Conservation (phyloP, 441 rosid species). For the Breynia disticha region DNA sequence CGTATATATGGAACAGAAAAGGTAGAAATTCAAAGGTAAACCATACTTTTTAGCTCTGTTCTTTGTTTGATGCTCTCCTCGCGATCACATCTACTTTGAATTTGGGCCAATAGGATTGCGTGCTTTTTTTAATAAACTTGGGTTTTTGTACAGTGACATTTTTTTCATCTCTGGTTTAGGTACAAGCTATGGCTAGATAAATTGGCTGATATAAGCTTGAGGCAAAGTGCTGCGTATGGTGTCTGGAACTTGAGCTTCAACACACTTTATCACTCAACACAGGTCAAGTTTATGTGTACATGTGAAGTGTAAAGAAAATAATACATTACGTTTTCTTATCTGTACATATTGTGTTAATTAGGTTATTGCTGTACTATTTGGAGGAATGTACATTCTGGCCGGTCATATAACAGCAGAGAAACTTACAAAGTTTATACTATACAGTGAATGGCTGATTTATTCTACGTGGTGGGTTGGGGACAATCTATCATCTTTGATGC, state of each 20-base stretch:
- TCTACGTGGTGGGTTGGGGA: slow-evolving; percentile 98
- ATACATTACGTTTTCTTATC: slow-evolving; percentile 9
- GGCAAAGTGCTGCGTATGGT: slow-evolving; percentile 97
- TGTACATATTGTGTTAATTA: slow-evolving; percentile 22
- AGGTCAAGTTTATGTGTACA: slow-evolving; percentile 34
- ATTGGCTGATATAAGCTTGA: slow-evolving; percentile 71
- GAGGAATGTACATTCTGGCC: slow-evolving; percentile 77
- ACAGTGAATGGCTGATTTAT: slow-evolving; percentile 94
- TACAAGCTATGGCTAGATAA: slow-evolving; percentile 71
- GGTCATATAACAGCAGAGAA: slow-evolving; percentile 88
- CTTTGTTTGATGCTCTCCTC: background rate
- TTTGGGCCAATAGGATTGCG: background rate
- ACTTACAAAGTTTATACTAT: slow-evolving; percentile 85
- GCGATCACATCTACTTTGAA: background rate
- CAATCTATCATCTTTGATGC: slow-evolving; percentile 81
- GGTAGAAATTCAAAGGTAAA: slow-evolving; percentile 60
- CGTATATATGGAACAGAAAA: slow-evolving; percentile 92
- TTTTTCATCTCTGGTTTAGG: slow-evolving; percentile 34
- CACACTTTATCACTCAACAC: slow-evolving; percentile 84
- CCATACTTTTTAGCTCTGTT: background rate
- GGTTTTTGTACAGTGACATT: background rate
- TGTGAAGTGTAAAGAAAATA: too few species aligned
- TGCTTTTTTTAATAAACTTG: slow-evolving; percentile 4
- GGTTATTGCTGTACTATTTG: slow-evolving; percentile 81
- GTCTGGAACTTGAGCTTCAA: slow-evolving; percentile 86